phyloP scores from a whole-genome alignment of 208 protist species.

The Acanthamoeba triangularis region DNA sequence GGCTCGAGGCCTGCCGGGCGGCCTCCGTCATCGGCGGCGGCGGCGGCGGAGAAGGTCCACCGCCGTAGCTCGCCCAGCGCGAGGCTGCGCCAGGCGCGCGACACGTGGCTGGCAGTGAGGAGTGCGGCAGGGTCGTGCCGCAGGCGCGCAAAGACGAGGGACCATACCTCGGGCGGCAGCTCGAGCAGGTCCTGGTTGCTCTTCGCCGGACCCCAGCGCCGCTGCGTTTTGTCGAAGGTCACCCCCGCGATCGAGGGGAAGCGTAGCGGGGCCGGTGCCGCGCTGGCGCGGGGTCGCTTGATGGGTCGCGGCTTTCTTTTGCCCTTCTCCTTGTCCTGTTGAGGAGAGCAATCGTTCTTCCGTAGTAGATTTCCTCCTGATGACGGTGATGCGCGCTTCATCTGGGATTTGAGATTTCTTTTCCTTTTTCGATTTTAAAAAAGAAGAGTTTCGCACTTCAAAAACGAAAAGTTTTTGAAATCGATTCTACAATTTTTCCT shows the following conservation, averaged over 20 bases:
- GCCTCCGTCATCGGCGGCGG: neutral
- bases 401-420: too few relatives aligned
- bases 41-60: neutral
- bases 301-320: neutral
- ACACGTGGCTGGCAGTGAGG: neutral
- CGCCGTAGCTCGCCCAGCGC: conserved; percentile 41
- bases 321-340: too few relatives aligned
- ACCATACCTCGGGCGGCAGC: conserved; percentile 32
- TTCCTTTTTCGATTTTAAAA: too few relatives aligned
- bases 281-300: neutral
- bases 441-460: too few relatives aligned
- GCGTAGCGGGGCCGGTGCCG: neutral
- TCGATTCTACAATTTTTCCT: too few relatives aligned
- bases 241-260: neutral
- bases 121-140: neutral
- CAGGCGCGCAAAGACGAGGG: neutral
- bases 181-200: neutral
- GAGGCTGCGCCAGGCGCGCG: conserved; percentile 11
- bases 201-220: neutral
- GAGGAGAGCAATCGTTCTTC: too few relatives aligned
- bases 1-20: neutral
- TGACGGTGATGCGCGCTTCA: too few relatives aligned
- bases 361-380: too few relatives aligned
- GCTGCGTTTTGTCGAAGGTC: neutral
- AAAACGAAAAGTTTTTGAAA: too few relatives aligned